phyloP scores from a whole-genome alignment of 1,139 yeast species.

The Wickerhamiella pararugosa region DNA sequence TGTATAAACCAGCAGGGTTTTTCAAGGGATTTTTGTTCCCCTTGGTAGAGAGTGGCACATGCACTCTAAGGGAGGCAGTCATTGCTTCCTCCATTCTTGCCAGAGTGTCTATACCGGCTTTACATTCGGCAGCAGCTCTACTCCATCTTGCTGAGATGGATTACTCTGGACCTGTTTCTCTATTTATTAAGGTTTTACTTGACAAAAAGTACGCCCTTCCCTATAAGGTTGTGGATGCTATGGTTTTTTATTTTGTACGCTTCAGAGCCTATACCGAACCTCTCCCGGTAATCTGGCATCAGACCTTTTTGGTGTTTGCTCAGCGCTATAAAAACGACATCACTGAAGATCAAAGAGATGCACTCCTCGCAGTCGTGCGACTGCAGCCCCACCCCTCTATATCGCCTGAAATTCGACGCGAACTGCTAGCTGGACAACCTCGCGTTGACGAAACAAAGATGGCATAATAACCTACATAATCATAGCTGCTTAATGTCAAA shows the following conservation, averaged over 20 bases:
- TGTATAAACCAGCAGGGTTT: constrained; percentile 94
- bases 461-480: background rate
- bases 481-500: background rate
- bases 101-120: constrained; percentile 82
- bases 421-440: constrained; percentile 65
- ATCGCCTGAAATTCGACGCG: constrained; percentile 92
- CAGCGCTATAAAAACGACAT: constrained; percentile 94
- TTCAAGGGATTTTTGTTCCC: constrained; percentile 94
- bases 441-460: constrained; percentile 21
- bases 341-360: constrained; percentile 93
- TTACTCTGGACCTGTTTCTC: constrained; percentile 76
- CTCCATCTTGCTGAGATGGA: constrained; percentile 72
- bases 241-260: constrained; percentile 89
- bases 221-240: constrained; percentile 85
- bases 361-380: constrained; percentile 76
- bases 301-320: constrained; percentile 83
- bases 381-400: constrained; percentile 78
- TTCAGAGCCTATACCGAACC: constrained; percentile 43
- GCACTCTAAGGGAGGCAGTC: constrained; percentile 86
- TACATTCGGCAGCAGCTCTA: constrained; percentile 92
- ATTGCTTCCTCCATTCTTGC: constrained; percentile 85
- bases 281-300: constrained; percentile 97
- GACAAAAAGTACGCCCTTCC: constrained; percentile 96
- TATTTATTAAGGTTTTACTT: constrained; percentile 72
- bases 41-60: constrained; percentile 42